A percentile compares a stretch with the other conserved stretches of the same genome.
phyloP scores from a whole-genome alignment of 202 grass and related monocot genomes.

The Saccharum hybrid region DNA sequence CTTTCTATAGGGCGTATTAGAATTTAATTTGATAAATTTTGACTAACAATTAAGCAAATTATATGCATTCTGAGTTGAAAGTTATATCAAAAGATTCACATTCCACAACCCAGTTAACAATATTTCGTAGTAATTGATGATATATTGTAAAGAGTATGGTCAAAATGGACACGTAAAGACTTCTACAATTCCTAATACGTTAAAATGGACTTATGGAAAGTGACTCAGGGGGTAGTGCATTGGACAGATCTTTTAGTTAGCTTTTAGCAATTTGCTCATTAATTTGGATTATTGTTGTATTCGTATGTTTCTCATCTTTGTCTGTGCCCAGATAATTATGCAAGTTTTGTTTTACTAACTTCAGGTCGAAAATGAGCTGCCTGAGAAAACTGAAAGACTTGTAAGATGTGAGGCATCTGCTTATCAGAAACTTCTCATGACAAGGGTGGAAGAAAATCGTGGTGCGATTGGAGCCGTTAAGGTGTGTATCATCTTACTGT shows the following conservation, averaged over 20 bases:
- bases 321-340: conserved; percentile 27
- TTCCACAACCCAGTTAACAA: not conserved
- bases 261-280: conserved; percentile 17
- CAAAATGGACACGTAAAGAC: not conserved
- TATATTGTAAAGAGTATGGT: not conserved
- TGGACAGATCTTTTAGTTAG: conserved; percentile 7
- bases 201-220: not conserved
- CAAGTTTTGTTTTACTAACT: conserved; percentile 44
- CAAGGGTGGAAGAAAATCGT: conserved; percentile 97
- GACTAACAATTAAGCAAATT: not conserved
- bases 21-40: not conserved
- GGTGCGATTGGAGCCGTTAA: conserved; percentile 87
- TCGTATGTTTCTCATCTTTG: not conserved
- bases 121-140: not conserved
- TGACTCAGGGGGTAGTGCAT: not conserved
- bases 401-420: conserved; percentile 96
- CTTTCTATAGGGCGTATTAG: not conserved
- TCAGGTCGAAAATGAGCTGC: conserved; percentile 97
- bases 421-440: conserved; percentile 99
- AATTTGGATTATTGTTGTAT: conserved; percentile 20
- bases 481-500: conserved; percentile 49
- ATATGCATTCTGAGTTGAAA: conserved; percentile 6
- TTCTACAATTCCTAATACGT: not conserved
- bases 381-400: conserved; percentile 96
- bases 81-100: not conserved